These are phyloP conservation scores for Cavenderia fasciculata DNA, from an alignment of 78 protist genomes.

Conservation along the genomic window DNA sequence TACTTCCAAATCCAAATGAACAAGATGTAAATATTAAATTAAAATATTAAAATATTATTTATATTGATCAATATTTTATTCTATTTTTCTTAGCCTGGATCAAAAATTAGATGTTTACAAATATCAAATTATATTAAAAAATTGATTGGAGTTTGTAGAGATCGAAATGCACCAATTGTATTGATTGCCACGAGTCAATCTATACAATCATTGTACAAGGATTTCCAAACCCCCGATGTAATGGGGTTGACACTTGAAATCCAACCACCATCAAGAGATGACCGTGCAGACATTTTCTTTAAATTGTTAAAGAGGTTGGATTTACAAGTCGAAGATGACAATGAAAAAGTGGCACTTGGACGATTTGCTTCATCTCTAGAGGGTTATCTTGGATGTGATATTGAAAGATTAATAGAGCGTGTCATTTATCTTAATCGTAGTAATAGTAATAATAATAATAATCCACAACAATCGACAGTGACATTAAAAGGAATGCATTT, in stretches of 20 bases:
- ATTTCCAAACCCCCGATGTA: conserved; percentile 45
- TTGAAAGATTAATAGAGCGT: conserved; percentile 46
- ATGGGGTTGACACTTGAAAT: conserved; percentile 39
- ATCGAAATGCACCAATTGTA: neutral
- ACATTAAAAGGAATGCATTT: neutral
- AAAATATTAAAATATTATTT: too few species aligned
- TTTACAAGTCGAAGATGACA: neutral
- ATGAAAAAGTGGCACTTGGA: too few species aligned
- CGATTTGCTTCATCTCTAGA: conserved; percentile 31
- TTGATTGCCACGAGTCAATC: conserved; percentile 27
- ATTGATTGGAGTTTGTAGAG: neutral
- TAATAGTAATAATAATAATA: neutral
- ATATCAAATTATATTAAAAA: neutral
- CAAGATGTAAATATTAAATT: too few species aligned
- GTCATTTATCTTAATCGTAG: conserved; percentile 1
- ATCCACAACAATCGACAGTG: neutral
- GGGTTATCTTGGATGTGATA: conserved; percentile 47
- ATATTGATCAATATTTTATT: too few species aligned
- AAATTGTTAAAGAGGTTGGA: neutral
- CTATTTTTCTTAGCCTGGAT: too few species aligned
- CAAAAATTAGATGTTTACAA: conserved; percentile 33
- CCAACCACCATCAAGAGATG: conserved; percentile 61
- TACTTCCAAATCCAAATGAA: conserved; percentile 35
- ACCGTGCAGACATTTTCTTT: conserved; percentile 30
- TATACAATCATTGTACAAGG: conserved; percentile 11